Percentiles rank a stretch among this genome's conserved stretches.
phyloP scores from a whole-genome alignment of 768 basidiomycete genomes.

The Rhizopogon vinicolor region DNA sequence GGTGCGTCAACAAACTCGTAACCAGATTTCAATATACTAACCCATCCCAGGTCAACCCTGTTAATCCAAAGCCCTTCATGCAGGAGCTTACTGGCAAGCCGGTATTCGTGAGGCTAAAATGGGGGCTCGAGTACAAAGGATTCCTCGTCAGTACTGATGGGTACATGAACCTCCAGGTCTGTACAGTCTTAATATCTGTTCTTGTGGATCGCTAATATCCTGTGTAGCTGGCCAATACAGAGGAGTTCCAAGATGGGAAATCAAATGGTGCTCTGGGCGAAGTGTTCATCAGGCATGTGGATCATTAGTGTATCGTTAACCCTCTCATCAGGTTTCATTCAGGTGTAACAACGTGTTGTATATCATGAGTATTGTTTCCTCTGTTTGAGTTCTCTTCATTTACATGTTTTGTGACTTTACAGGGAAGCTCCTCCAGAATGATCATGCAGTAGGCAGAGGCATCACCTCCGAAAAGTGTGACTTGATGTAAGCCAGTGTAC shows the following conservation, averaged over 20 bases:
- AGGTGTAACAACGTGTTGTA: conserved; percentile 97
- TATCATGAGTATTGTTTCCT: conserved; percentile 65
- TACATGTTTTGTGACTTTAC: conserved; percentile 38
- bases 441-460: conserved; percentile 1
- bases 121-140: conserved; percentile 99
- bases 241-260: conserved; percentile 95
- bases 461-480: no score
- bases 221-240: conserved; percentile 91
- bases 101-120: conserved; percentile 93
- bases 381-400: conserved; percentile 2
- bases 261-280: conserved; percentile 97
- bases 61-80: conserved; percentile 98
- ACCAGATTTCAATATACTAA: conserved; percentile 4
- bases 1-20: conserved; percentile 35
- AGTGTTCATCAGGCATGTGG: conserved; percentile 89
- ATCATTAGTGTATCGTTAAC: not conserved
- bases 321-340: conserved; percentile 10
- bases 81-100: conserved; percentile 98
- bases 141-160: conserved; percentile 98
- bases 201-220: not conserved
- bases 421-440: conserved; percentile 68
- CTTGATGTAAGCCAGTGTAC: no score
- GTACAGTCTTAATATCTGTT: conserved; percentile 10
- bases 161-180: conserved; percentile 98
- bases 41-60: conserved; percentile 69